These are phyloP conservation scores for Angomonas desouzai DNA, from an alignment of 208 protist species.

Conservation along the genomic window DNA sequence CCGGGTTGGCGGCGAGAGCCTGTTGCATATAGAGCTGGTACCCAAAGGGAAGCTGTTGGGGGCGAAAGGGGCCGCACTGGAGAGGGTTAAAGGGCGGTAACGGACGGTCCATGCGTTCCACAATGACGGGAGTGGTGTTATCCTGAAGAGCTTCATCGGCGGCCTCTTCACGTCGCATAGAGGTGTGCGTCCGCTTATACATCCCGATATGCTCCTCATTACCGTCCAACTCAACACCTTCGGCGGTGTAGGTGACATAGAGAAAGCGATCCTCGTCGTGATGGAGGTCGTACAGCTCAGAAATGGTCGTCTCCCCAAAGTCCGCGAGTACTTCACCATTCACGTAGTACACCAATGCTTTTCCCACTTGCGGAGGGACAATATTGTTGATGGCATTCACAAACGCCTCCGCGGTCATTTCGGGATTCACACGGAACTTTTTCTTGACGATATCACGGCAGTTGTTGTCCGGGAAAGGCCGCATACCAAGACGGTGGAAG, in stretches of 20 bases:
- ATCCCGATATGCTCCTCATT: constrained; percentile 14
- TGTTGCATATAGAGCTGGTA: not conserved
- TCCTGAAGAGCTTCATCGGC: constrained; percentile 35
- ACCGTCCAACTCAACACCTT: not conserved
- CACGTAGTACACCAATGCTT: constrained; percentile 88
- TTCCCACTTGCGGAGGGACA: constrained; percentile 72
- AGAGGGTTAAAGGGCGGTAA: constrained; percentile 64
- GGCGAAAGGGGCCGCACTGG: constrained; percentile 25
- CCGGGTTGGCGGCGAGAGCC: not conserved
- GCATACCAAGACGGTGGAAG: not conserved
- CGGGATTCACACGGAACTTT: constrained; percentile 65
- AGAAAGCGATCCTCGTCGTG: constrained; percentile 15
- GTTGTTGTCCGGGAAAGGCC: not conserved
- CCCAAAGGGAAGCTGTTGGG: not conserved
- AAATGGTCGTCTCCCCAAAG: constrained; percentile 10
- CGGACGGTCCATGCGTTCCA: constrained; percentile 71
- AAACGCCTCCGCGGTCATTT: constrained; percentile 85
- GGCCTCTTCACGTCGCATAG: constrained; percentile 37
- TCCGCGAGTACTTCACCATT: constrained; percentile 65
- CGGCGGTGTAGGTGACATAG: constrained; percentile 15
- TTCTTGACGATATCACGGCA: constrained; percentile 18
- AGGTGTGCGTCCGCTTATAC: constrained; percentile 36
- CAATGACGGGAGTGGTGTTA: constrained; percentile 83
- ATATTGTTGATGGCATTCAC: constrained; percentile 87
- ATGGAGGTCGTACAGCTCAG: constrained; percentile 12